Percentiles rank a stretch among this genome's conserved stretches.
phyloP scores from a whole-genome alignment of 371 early-diverging fungal genomes.

The Mucor sp. region DNA sequence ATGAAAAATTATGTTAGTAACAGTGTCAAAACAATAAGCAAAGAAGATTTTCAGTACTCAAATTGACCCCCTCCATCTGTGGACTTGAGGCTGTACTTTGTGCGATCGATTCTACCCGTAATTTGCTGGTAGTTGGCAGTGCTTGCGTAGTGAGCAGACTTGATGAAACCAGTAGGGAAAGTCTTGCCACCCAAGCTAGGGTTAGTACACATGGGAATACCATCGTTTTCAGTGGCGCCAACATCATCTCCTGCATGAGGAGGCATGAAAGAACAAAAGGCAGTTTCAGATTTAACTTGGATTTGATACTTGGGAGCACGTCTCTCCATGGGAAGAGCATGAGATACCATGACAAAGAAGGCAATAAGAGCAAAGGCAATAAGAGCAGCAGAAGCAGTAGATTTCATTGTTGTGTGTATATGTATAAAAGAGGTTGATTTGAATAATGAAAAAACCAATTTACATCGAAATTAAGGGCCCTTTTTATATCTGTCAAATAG shows the following conservation, averaged over 20 bases:
- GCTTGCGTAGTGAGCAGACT: slow-evolving; percentile 30
- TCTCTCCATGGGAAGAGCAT: slow-evolving; percentile 7
- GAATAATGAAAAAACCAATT: neutral
- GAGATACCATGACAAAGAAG: neutral
- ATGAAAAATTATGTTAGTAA: no score
- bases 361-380: slow-evolving; percentile 9
- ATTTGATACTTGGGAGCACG: slow-evolving; percentile 10
- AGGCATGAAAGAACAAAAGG: slow-evolving; percentile 48
- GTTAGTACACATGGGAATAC: slow-evolving; percentile 41
- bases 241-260: slow-evolving; percentile 36
- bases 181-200: slow-evolving; percentile 22
- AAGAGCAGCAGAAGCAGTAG: neutral
- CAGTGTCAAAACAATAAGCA: no score
- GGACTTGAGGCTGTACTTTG: slow-evolving; percentile 18
- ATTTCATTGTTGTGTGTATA: slow-evolving; percentile 4
- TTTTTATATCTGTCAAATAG: neutral
- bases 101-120: slow-evolving; percentile 37
- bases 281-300: slow-evolving; percentile 20
- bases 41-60: no score
- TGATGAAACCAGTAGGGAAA: slow-evolving; percentile 40
- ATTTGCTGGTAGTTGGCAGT: slow-evolving; percentile 35
- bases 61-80: slow-evolving; percentile 47
- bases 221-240: slow-evolving; percentile 37
- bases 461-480: neutral
- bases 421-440: neutral